Conservation (phyloP, 2,329 filamentous ascomycete species). For the Colletotrichum sp. region DNA sequence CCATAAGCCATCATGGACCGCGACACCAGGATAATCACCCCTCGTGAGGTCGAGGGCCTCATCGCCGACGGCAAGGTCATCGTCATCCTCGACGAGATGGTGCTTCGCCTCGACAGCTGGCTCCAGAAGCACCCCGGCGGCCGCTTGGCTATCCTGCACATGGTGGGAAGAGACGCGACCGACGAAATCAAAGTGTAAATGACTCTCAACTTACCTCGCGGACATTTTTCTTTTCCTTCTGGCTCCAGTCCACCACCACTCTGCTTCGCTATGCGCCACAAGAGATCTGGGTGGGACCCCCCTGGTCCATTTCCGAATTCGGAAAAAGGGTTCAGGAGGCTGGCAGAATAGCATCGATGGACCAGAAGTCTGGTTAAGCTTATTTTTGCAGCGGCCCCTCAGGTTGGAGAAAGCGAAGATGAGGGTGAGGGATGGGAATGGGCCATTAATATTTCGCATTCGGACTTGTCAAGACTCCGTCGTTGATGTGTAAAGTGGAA, state of each 20-base stretch:
- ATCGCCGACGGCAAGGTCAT: constrained; percentile 61
- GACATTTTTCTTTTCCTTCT: not conserved
- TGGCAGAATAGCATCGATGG: not conserved
- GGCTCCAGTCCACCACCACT: not conserved
- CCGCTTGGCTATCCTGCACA: constrained; percentile 62
- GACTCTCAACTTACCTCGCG: constrained; percentile 3
- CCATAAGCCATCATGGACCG: constrained; percentile 35
- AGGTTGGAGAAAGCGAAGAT: not conserved
- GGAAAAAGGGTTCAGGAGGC: not conserved
- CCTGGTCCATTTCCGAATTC: not conserved
- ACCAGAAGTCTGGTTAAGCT: constrained; percentile 20
- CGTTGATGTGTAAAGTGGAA: constrained; percentile 10
- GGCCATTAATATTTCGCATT: constrained; percentile 12
- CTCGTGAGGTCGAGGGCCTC: constrained; percentile 51
- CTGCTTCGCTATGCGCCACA: not conserved
- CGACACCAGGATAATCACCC: constrained; percentile 44
- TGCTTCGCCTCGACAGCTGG: constrained; percentile 63
- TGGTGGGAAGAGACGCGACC: constrained; percentile 64
- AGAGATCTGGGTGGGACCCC: not conserved
- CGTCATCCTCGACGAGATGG: constrained; percentile 59
- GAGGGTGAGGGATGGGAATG: not conserved
- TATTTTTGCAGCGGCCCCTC: not conserved
- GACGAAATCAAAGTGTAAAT: constrained; percentile 64
- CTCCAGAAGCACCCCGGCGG: constrained; percentile 65
- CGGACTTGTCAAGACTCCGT: not conserved